Conservation (phyloP, 352 stramenopile genomes). For the Phytophthora sp. region DNA sequence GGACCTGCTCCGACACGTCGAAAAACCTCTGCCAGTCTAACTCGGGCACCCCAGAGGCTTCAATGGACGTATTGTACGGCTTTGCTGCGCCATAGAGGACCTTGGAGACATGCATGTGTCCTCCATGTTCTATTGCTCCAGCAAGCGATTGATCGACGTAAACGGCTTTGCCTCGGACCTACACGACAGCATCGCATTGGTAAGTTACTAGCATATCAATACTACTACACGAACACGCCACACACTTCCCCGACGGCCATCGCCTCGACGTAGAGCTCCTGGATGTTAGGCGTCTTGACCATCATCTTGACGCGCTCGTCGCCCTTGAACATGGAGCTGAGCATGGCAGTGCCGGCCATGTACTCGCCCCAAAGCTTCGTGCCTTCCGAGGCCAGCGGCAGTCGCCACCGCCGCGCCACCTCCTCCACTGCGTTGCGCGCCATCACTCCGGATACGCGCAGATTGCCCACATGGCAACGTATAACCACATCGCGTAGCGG, state of each 20-base stretch:
- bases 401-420: constrained; percentile 60
- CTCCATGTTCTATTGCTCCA: constrained; percentile 35
- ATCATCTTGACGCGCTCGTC: constrained; percentile 85
- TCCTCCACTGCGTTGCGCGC: constrained; percentile 63
- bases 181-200: constrained; percentile 2
- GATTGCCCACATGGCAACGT: constrained; percentile 79
- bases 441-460: constrained; percentile 83
- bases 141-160: constrained; percentile 40
- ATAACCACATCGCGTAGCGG: constrained; percentile 71
- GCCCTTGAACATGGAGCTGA: constrained; percentile 89
- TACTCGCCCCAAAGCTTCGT: constrained; percentile 87
- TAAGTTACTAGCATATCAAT: neutral
- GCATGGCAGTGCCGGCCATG: constrained; percentile 85
- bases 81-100: constrained; percentile 76
- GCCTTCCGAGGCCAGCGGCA: constrained; percentile 45
- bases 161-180: constrained; percentile 72
- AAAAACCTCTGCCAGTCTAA: constrained; percentile 87
- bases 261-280: constrained; percentile 81
- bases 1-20: constrained; percentile 84
- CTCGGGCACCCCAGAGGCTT: constrained; percentile 65
- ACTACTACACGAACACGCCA: neutral
- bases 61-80: constrained; percentile 80
- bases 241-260: constrained; percentile 81
- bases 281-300: constrained; percentile 65
- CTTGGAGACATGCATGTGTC: constrained; percentile 79